A percentile compares a stretch with the other conserved stretches of the same genome.
These are phyloP conservation scores for Coemansia sp. DNA, from an alignment of 192 early-diverging fungal genomes.

Conservation along the genomic window DNA sequence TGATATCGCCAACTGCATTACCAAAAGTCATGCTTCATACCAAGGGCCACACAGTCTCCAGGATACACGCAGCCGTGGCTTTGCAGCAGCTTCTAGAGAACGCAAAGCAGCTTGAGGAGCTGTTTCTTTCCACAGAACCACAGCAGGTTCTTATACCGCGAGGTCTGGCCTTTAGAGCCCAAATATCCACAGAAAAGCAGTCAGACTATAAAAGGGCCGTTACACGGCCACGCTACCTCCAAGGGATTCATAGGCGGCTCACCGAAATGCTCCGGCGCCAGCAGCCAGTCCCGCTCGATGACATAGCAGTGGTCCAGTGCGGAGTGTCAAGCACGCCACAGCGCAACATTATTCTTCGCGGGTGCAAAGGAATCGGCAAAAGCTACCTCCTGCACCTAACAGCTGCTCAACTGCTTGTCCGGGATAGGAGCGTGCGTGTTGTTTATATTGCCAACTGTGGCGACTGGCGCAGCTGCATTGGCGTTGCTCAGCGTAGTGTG, in stretches of 20 bases:
- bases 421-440: conserved; percentile 6
- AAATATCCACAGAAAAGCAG: background rate
- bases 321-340: background rate
- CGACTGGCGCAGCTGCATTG: conserved; percentile 4
- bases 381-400: conserved; percentile 22
- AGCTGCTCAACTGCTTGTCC: conserved; percentile 15
- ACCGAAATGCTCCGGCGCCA: conserved; percentile 3
- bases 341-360: conserved; percentile 13
- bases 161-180: background rate
- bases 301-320: background rate
- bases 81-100: background rate
- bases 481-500: background rate
- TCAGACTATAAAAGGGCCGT: background rate
- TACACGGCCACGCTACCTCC: conserved; percentile 9
- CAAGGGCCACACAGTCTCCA: background rate
- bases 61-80: background rate
- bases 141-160: conserved; percentile 7
- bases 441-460: conserved; percentile 23
- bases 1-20: too few species aligned
- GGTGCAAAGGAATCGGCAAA: conserved; percentile 36
- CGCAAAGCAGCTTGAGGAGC: background rate
- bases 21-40: background rate
- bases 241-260: background rate
- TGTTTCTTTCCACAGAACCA: conserved; percentile 1
- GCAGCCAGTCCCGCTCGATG: background rate